Conservation (phyloP, 805 yeast genomes). For the Komagataella phaffii region DNA sequence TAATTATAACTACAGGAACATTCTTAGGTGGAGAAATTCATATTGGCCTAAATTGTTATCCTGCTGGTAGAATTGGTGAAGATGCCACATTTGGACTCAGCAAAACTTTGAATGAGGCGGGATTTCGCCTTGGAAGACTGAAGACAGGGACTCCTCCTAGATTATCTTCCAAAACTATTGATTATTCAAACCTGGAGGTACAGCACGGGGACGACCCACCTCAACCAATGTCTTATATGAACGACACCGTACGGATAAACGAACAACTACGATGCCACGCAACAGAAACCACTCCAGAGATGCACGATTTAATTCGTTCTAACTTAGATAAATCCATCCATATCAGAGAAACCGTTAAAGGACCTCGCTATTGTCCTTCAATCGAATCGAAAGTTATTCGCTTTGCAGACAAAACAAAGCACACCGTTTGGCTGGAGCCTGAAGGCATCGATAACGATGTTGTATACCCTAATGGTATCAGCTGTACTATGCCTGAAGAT, state of each 20-base stretch:
- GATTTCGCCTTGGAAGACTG: conserved; percentile 75
- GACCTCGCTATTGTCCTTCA: conserved; percentile 97
- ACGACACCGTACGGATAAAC: conserved; percentile 48
- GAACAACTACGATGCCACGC: conserved; percentile 59
- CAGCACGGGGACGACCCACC: conserved; percentile 82
- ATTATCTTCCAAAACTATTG: conserved; percentile 54
- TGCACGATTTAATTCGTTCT: conserved; percentile 55
- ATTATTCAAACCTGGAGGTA: conserved; percentile 45
- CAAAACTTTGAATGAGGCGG: conserved; percentile 59
- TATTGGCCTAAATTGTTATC: conserved; percentile 65
- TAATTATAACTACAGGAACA: conserved; percentile 92
- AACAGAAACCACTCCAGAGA: conserved; percentile 61
- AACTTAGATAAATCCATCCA: conserved; percentile 81
- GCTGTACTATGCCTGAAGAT: conserved; percentile 93
- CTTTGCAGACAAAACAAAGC: conserved; percentile 64
- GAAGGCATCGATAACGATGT: conserved; percentile 81
- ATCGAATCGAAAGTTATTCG: conserved; percentile 79
- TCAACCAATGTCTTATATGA: conserved; percentile 79
- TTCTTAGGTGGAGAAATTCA: conserved; percentile 92
- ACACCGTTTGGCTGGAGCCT: conserved; percentile 90
- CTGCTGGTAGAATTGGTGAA: conserved; percentile 93
- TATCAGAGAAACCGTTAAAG: conserved; percentile 85
- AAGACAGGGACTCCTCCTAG: conserved; percentile 98
- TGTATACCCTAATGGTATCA: conserved; percentile 95
- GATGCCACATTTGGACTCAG: conserved; percentile 83